Evolutionary conservation across 2,329 filamentous ascomycete genomes (phyloP).

Genomic region (Aspergillus udagawae): DNA sequence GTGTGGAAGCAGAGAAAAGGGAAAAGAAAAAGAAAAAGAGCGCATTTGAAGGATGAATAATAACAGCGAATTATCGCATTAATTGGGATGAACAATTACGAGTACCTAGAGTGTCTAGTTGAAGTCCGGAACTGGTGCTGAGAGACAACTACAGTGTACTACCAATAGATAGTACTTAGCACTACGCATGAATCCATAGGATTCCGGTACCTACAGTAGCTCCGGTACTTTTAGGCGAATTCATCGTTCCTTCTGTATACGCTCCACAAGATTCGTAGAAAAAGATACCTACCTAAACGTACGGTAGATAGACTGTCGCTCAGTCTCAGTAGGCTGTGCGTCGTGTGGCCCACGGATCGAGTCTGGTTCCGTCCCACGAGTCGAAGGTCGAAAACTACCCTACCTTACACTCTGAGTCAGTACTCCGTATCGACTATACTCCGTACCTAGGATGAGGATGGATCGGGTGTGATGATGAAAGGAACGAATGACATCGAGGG

Average conservation of each 20-base stretch:
- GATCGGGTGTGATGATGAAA: background rate
- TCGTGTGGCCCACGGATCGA: slow-evolving; percentile 14
- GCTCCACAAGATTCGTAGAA: background rate
- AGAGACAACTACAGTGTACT: background rate
- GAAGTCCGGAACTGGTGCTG: slow-evolving; percentile 9
- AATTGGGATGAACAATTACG: background rate
- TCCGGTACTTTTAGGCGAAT: background rate
- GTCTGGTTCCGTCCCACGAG: slow-evolving; percentile 14
- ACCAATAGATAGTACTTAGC: background rate
- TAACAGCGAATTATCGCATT: background rate
- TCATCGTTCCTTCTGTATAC: background rate
- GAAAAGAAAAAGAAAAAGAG: background rate
- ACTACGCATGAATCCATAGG: background rate
- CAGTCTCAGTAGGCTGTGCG: background rate
- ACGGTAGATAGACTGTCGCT: background rate
- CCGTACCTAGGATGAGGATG: background rate
- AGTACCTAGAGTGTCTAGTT: background rate
- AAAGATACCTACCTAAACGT: too few relatives aligned
- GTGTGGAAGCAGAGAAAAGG: background rate
- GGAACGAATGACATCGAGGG: background rate
- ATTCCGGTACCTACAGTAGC: background rate
- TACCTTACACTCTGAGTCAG: too few relatives aligned
- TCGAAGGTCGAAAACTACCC: background rate
- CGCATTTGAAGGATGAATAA: background rate
- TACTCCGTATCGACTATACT: background rate